phyloP scores from a whole-genome alignment of 441 rosid species.

The Macaranga tanarius region DNA sequence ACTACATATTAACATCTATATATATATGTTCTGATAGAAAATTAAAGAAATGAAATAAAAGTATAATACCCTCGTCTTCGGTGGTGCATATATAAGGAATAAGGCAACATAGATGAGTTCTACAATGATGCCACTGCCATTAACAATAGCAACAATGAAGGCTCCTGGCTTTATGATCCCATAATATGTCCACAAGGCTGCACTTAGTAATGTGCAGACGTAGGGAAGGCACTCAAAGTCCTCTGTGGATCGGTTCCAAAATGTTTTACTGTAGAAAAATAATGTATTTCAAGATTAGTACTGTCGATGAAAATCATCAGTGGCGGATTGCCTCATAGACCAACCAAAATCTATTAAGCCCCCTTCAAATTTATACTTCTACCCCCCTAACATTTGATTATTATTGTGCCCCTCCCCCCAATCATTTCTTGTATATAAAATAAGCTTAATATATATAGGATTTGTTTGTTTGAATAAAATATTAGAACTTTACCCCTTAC shows the following conservation, averaged over 20 bases:
- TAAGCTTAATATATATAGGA: too few species aligned
- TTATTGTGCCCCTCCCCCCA: too few species aligned
- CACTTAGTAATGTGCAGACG: constrained; percentile 56
- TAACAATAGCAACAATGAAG: constrained; percentile 63
- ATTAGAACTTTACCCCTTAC: too few species aligned
- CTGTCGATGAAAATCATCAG: too few species aligned
- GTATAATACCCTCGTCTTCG: constrained; percentile 44
- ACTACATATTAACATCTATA: too few species aligned
- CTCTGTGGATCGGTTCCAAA: constrained; percentile 59
- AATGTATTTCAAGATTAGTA: not conserved
- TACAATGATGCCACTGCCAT: constrained; percentile 60
- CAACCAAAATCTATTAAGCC: too few species aligned
- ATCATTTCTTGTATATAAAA: too few species aligned
- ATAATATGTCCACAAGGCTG: constrained; percentile 80
- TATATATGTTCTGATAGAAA: not conserved
- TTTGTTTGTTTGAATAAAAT: too few species aligned
- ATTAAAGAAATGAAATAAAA: not conserved
- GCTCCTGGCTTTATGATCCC: constrained; percentile 68
- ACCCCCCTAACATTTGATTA: too few species aligned
- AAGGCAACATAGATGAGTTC: constrained; percentile 50
- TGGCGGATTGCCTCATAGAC: too few species aligned
- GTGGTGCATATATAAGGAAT: constrained; percentile 56
- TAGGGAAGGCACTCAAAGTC: constrained; percentile 76
- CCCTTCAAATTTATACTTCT: too few species aligned
- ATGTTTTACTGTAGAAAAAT: constrained; percentile 45